Evolutionary conservation across 2,329 filamentous ascomycete species (phyloP), one percentile per base, ranked within the genome.

Genomic region (Golovinomyces cichoracearum): DNA sequence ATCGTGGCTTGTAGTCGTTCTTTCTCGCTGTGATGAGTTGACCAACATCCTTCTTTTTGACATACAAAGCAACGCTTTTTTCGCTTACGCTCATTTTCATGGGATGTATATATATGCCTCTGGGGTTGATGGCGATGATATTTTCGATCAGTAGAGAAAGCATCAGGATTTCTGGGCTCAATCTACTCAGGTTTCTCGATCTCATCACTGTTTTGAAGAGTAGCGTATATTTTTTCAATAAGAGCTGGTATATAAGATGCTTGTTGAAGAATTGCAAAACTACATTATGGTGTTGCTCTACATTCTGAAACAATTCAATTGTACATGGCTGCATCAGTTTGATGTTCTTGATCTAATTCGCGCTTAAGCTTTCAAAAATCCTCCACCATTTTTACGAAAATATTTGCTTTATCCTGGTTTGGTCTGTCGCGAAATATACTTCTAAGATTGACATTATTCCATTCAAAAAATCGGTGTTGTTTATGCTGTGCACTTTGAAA

Each of bases 81-180:
- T 23, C 17, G 19, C 10, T 3, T 13, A 42, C 19, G 38, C 23
- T 42, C 53, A 13, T 50, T 48, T 13, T 50, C 53, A 15, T 37
- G 9, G 5, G 33, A 37, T 37, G 33, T 29, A 29, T 5, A 37
- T 37, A 5, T 15, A 5, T 10, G 15, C 5, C 5, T 37, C n/a
- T 10, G 33, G 33, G 7, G 7, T 10, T 10, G 15, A n/a, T 37
- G 33, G 27, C 27, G 27, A 13, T 29, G 13, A 15, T 37, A 37
- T 37, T 37, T 37, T 37, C 33, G 7, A 37, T 37, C 15, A 9
- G 7, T 37, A 37, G 5, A 37, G 15, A 9, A 10, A 9, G 33
- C n/a, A n/a, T n/a, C 15, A 10, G 33, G 15, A 15, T 17, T 37
- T 37, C 5, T 37, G 5, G 33, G 33, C 15, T 10, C 33, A 4